Evolutionary conservation across 257 asterid species (phyloP).

Genomic region (Mitragyna speciosa): DNA sequence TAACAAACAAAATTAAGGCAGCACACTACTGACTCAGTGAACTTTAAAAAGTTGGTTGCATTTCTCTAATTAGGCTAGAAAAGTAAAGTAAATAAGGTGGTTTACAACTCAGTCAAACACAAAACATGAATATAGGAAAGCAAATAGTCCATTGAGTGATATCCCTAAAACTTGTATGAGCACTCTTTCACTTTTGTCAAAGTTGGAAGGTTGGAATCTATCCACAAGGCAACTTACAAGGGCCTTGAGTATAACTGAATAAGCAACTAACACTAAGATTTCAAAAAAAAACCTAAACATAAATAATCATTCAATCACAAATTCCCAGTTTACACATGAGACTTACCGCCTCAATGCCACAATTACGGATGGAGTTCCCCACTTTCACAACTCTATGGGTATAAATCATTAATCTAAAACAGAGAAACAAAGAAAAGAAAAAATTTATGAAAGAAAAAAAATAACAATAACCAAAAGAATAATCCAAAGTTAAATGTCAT

Average conservation of each 20-base stretch:
- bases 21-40: not conserved
- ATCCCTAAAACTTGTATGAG: not conserved
- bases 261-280: not conserved
- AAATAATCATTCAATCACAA: not conserved
- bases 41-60: not conserved
- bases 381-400: slow-evolving; percentile 74
- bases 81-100: not conserved
- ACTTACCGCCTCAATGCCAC: slow-evolving; percentile 76
- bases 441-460: too few relatives aligned
- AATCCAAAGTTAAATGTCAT: too few relatives aligned
- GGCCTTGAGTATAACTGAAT: not conserved
- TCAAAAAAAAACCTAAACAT: not conserved
- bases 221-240: not conserved
- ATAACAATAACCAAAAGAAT: too few relatives aligned
- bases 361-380: slow-evolving; percentile 80
- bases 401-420: too few relatives aligned
- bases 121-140: not conserved
- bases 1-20: not conserved
- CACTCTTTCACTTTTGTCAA: not conserved
- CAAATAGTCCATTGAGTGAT: not conserved
- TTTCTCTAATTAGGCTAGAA: not conserved
- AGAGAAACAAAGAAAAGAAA: too few relatives aligned
- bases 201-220: not conserved
- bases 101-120: not conserved
- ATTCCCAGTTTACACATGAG: not conserved